Percentiles rank a stretch among this genome's conserved stretches.
Evolutionary conservation across 2,329 filamentous ascomycete species (phyloP).

Genomic region (Thelonectria olida): DNA sequence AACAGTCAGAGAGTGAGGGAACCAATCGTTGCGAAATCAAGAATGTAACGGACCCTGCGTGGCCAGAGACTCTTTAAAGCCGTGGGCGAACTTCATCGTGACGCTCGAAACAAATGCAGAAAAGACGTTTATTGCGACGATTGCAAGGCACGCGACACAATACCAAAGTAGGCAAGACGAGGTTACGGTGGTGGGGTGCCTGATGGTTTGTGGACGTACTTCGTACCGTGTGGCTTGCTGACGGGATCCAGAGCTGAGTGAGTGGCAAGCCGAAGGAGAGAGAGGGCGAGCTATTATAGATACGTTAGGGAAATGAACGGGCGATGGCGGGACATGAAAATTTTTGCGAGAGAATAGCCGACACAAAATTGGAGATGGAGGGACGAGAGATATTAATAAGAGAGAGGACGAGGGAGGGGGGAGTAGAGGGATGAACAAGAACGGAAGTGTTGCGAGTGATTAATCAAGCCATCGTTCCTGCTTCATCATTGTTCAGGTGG

Average conservation of each 20-base stretch:
- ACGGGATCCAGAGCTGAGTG: not conserved
- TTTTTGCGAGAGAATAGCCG: not conserved
- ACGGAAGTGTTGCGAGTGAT: not conserved
- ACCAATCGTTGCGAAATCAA: not conserved
- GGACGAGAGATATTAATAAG: not conserved
- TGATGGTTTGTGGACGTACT: not conserved
- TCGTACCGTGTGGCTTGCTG: not conserved
- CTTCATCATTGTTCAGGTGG: not conserved
- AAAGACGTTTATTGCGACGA: constrained; percentile 17
- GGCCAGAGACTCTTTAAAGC: constrained; percentile 75
- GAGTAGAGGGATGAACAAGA: not conserved
- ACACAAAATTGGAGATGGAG: not conserved
- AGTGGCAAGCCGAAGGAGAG: not conserved
- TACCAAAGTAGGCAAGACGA: constrained; percentile 7
- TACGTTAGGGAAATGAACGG: not conserved
- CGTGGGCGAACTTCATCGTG: constrained; percentile 86
- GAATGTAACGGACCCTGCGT: constrained; percentile 58
- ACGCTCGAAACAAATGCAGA: constrained; percentile 15
- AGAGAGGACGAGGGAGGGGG: not conserved
- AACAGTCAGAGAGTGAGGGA: not conserved
- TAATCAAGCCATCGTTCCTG: not conserved
- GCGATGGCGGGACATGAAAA: not conserved
- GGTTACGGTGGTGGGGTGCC: constrained; percentile 7
- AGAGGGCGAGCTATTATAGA: not conserved
- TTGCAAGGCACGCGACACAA: constrained; percentile 34